A percentile compares a stretch with the other conserved stretches of the same genome.
phyloP scores from a whole-genome alignment of 2,329 filamentous ascomycete species.

The Helminthosporium solani region DNA sequence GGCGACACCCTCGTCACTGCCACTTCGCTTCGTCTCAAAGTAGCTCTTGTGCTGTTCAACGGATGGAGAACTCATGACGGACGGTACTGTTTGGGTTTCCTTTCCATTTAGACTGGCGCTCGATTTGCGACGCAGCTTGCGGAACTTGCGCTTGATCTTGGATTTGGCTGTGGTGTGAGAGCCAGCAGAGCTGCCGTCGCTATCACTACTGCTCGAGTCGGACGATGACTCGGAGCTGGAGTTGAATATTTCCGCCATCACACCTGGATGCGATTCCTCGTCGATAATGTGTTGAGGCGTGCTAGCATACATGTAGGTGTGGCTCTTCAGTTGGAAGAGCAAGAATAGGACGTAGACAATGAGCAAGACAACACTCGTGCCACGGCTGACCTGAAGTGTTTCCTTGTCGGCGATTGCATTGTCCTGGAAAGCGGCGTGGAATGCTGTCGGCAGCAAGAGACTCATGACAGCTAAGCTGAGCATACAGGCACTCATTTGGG shows the following conservation, averaged over 20 bases:
- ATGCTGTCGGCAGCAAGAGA: conserved; percentile 84
- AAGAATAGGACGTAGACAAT: conserved; percentile 56
- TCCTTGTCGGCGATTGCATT: conserved; percentile 46
- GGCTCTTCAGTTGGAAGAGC: conserved; percentile 56
- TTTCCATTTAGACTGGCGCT: conserved; percentile 70
- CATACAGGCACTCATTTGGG: conserved; percentile 92
- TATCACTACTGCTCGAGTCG: conserved; percentile 54
- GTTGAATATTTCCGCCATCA: conserved; percentile 79
- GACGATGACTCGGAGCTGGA: conserved; percentile 56
- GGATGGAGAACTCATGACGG: conserved; percentile 50
- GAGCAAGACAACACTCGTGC: conserved; percentile 56
- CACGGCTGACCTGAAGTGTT: conserved; percentile 53
- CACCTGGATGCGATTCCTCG: conserved; percentile 83
- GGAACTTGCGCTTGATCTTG: conserved; percentile 74
- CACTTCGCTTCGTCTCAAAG: conserved; percentile 36
- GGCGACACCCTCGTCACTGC: conserved; percentile 21
- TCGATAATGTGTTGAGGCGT: conserved; percentile 85
- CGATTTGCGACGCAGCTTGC: conserved; percentile 73
- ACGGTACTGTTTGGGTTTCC: conserved; percentile 55
- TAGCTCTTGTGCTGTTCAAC: conserved; percentile 42
- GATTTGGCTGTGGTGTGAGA: conserved; percentile 74
- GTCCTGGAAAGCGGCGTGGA: conserved; percentile 64
- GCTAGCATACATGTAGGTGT: conserved; percentile 41
- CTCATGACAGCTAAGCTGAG: conserved; percentile 89
- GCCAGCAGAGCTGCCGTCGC: conserved; percentile 66